Conservation (phyloP, 2,329 filamentous ascomycete species). For the Trichoderma endophyticum region DNA sequence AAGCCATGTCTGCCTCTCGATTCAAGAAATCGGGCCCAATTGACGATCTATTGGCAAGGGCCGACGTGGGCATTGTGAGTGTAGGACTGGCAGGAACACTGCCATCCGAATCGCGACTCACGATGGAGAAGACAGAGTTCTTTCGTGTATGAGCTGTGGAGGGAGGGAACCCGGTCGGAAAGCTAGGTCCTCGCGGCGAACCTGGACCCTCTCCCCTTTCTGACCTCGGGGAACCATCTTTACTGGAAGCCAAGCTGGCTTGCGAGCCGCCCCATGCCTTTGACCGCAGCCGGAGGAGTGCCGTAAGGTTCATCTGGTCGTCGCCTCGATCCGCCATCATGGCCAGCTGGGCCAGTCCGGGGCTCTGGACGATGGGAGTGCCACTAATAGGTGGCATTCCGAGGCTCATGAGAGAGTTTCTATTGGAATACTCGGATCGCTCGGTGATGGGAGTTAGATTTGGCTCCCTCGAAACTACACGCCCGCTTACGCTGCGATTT, state of each 20-base stretch:
- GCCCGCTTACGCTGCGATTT: constrained; percentile 69
- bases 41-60: constrained; percentile 10
- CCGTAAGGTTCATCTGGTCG: constrained; percentile 71
- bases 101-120: constrained; percentile 48
- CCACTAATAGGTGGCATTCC: constrained; percentile 37
- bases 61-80: constrained; percentile 41
- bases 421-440: constrained; percentile 90
- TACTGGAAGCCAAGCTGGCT: constrained; percentile 60
- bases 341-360: constrained; percentile 74
- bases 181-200: constrained; percentile 37
- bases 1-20: background rate
- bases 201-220: constrained; percentile 47
- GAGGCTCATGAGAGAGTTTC: constrained; percentile 83
- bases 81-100: constrained; percentile 51
- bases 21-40: background rate
- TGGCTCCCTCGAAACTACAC: constrained; percentile 74
- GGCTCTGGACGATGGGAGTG: constrained; percentile 56
- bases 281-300: constrained; percentile 68
- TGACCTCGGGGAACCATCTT: constrained; percentile 49
- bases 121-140: constrained; percentile 48
- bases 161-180: constrained; percentile 20
- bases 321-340: constrained; percentile 55
- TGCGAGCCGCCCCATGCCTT: constrained; percentile 81
- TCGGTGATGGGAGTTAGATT: constrained; percentile 96
- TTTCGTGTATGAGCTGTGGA: constrained; percentile 41